Evolutionary conservation across 768 basidiomycete genomes (phyloP).

Genomic region (Melanogaster broomeanus): DNA sequence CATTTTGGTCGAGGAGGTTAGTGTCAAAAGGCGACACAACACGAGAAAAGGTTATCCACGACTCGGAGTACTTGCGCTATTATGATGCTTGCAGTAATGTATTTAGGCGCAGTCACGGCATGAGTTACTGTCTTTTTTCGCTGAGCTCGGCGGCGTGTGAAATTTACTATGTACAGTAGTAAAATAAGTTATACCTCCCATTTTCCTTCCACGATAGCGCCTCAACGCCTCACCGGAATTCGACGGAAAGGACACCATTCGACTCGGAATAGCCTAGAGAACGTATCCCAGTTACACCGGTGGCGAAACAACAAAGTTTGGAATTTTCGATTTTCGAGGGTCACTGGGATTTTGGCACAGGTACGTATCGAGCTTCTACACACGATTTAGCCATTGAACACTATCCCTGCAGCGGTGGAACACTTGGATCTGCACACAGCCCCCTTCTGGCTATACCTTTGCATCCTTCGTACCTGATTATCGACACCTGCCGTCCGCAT

Average conservation of each 20-base stretch:
- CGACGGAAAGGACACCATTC: background rate
- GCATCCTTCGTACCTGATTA: background rate
- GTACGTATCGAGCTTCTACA: background rate
- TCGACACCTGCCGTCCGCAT: background rate
- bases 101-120: too few species aligned
- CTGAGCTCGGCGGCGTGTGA: background rate
- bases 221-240: slow-evolving; percentile 1
- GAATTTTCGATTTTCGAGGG: background rate
- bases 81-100: too few species aligned
- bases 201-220: background rate
- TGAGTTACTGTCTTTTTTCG: slow-evolving; percentile 4
- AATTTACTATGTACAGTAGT: too few species aligned
- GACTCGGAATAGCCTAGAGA: background rate
- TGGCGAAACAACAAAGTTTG: background rate
- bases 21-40: too few species aligned
- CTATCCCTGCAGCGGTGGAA: too few species aligned
- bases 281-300: background rate
- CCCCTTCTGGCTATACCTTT: background rate
- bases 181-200: background rate
- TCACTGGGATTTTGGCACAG: background rate
- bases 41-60: too few species aligned
- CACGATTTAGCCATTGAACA: background rate
- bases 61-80: too few species aligned
- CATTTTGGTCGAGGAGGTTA: too few species aligned
- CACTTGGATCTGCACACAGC: too few species aligned